Evolutionary conservation across 106 monocot genomes (phyloP).

Genomic region (Allium sativum): DNA sequence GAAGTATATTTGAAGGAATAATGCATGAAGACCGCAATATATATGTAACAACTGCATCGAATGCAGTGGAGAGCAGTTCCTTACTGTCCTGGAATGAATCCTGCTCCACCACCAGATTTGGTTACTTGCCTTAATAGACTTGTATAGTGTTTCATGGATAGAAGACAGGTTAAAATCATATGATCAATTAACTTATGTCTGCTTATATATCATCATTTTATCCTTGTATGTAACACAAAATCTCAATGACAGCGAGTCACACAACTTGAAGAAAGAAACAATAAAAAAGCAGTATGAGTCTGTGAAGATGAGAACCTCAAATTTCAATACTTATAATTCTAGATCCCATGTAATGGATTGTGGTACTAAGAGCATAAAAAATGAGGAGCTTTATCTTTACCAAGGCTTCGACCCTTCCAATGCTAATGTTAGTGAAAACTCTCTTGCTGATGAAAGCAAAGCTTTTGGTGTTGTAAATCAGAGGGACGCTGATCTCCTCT

Average conservation of each 20-base stretch:
- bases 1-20: conserved; percentile 83
- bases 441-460: neutral
- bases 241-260: conserved; percentile 43
- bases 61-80: conserved; percentile 84
- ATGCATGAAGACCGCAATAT: conserved; percentile 63
- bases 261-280: conserved; percentile 74
- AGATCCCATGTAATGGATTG: conserved; percentile 81
- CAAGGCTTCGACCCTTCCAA: conserved; percentile 56
- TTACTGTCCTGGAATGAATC: conserved; percentile 71
- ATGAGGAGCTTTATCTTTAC: conserved; percentile 44
- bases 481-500: conserved; percentile 79
- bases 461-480: conserved; percentile 34
- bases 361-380: conserved; percentile 38
- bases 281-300: conserved; percentile 53
- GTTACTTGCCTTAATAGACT: conserved; percentile 71
- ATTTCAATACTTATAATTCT: conserved; percentile 11
- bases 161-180: conserved; percentile 99
- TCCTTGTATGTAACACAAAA: no score
- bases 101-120: conserved; percentile 55
- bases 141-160: conserved; percentile 91
- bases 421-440: conserved; percentile 31
- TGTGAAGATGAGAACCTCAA: conserved; percentile 55
- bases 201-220: no score
- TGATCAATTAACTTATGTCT: no score
- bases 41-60: conserved; percentile 84